phyloP scores from a whole-genome alignment of 1,284 basidiomycete species.

The Butyriboletus appendiculatus region DNA sequence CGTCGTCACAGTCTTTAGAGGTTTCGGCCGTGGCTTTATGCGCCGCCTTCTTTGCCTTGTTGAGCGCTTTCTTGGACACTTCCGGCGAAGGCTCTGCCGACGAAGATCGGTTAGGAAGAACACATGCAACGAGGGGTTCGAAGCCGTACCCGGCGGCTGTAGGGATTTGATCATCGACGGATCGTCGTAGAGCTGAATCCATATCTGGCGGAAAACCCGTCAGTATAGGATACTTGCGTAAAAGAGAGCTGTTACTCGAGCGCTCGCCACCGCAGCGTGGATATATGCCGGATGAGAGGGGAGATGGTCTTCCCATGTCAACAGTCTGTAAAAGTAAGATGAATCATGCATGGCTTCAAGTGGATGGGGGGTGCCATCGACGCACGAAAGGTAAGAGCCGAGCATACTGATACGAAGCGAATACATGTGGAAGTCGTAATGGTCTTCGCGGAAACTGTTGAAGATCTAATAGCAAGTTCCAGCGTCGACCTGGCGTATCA shows the following conservation, averaged over 20 bases:
- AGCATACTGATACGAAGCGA: conserved; percentile 90
- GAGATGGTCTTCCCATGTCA: conserved; percentile 83
- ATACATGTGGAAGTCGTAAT: conserved; percentile 98
- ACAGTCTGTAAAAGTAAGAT: conserved; percentile 50
- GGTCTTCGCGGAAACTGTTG: conserved; percentile 91
- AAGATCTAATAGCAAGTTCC: conserved; percentile 57
- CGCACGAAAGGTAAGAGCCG: conserved; percentile 80
- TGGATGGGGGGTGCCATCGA: background rate
- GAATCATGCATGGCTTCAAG: background rate
- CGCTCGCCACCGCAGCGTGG: conserved; percentile 70
- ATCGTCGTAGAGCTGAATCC: conserved; percentile 73
- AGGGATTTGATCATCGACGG: conserved; percentile 54
- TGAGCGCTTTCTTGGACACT: conserved; percentile 77
- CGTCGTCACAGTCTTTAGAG: conserved; percentile 49
- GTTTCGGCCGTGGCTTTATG: conserved; percentile 65
- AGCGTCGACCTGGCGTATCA: conserved; percentile 8
- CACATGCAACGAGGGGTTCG: conserved; percentile 21
- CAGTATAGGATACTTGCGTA: conserved; percentile 11
- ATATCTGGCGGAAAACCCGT: conserved; percentile 55
- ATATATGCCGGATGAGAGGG: conserved; percentile 78
- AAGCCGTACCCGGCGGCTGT: conserved; percentile 33
- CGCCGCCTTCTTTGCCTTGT: conserved; percentile 88
- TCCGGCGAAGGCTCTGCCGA: conserved; percentile 59
- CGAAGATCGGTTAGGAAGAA: conserved; percentile 24
- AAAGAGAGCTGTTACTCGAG: conserved; percentile 48